These are phyloP conservation scores for Trichophaea hybrida DNA, from an alignment of 2,329 filamentous ascomycete species.

Conservation along the genomic window DNA sequence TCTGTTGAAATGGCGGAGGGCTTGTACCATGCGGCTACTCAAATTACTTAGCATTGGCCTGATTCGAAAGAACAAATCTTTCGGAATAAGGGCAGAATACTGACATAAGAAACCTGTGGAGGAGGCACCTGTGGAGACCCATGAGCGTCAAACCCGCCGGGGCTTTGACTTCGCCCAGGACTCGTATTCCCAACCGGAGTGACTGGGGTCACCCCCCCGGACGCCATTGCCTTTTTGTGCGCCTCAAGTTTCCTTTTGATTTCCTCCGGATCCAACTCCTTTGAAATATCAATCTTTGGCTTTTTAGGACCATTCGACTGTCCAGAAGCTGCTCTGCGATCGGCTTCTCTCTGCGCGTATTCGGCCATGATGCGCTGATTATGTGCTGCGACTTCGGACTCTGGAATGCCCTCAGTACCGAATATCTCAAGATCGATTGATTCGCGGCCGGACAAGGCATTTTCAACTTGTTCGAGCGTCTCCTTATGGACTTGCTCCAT, in stretches of 20 bases:
- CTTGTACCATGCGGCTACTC: conserved; percentile 32
- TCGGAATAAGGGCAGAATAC: conserved; percentile 29
- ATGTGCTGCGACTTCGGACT: conserved; percentile 68
- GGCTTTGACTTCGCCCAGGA: conserved; percentile 39
- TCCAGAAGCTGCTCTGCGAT: conserved; percentile 63
- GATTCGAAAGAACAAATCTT: neutral
- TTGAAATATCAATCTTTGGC: conserved; percentile 54
- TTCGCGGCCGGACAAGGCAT: conserved; percentile 74
- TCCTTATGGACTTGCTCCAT: conserved; percentile 99
- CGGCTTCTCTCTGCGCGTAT: conserved; percentile 73
- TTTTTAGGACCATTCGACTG: conserved; percentile 43
- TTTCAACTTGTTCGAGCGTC: conserved; percentile 71
- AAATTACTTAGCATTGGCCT: conserved; percentile 23
- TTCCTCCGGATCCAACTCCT: conserved; percentile 56
- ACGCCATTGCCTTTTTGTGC: conserved; percentile 52
- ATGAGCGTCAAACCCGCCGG: conserved; percentile 29
- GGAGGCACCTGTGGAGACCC: conserved; percentile 21
- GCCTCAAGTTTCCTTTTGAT: conserved; percentile 67
- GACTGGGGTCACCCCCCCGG: conserved; percentile 42
- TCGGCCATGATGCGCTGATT: conserved; percentile 72
- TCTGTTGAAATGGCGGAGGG: conserved; percentile 33
- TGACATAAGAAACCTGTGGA: conserved; percentile 40
- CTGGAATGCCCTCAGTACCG: conserved; percentile 92
- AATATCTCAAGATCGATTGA: conserved; percentile 91
- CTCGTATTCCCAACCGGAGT: conserved; percentile 41